phyloP scores from a whole-genome alignment of 345 rosid genomes.

The Durio zibethinus region DNA sequence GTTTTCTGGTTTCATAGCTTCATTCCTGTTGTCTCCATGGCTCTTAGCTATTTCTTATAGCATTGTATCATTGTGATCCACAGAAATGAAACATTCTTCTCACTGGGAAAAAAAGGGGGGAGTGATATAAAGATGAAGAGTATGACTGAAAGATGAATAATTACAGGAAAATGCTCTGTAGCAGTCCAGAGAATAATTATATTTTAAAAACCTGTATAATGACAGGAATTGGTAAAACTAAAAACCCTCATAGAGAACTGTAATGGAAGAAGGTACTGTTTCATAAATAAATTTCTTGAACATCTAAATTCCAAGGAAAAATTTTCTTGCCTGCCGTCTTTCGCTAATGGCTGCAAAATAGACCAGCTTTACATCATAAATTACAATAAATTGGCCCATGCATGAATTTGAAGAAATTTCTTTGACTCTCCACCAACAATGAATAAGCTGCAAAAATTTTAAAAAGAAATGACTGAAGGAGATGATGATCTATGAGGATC shows the following conservation, averaged over 20 bases:
- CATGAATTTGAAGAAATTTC: conserved; percentile 23
- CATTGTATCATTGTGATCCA: too few relatives aligned
- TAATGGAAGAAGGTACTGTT: not conserved
- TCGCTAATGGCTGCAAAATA: conserved; percentile 18
- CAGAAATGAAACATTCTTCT: too few relatives aligned
- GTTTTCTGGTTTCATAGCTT: too few relatives aligned
- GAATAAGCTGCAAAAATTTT: conserved; percentile 17
- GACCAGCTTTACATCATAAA: conserved; percentile 34
- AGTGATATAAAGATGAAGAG: not conserved
- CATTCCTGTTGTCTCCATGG: too few relatives aligned
- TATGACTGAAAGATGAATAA: not conserved
- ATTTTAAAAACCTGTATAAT: not conserved
- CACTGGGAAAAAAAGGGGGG: too few relatives aligned
- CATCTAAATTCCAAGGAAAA: conserved; percentile 4
- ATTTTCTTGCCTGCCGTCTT: conserved; percentile 15
- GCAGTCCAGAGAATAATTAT: not conserved
- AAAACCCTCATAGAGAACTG: conserved; percentile 8
- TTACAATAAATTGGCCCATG: conserved; percentile 22
- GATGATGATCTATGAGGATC: conserved; percentile 25
- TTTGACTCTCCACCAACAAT: conserved; percentile 27
- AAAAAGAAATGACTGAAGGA: conserved; percentile 9
- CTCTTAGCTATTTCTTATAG: too few relatives aligned
- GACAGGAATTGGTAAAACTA: not conserved
- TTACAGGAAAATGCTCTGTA: not conserved
- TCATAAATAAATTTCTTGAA: conserved; percentile 18